Conservation (phyloP, 306 rosid genomes). For the Vigna reflexopilosa region DNA sequence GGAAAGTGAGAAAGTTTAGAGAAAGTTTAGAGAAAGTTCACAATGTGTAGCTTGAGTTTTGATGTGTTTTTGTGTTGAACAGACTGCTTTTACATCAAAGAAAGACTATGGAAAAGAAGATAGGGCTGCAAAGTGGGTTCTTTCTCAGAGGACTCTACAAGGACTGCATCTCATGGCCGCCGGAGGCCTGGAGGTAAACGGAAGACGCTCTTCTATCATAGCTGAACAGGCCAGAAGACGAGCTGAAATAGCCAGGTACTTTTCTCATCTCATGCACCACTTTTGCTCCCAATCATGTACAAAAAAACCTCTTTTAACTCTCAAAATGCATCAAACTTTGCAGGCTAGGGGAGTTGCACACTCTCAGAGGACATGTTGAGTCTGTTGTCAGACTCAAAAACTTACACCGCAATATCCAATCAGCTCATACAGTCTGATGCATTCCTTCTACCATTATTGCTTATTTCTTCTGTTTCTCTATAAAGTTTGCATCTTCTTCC, state of each 20-base stretch:
- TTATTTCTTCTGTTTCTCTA: too few relatives aligned
- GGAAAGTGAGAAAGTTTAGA: too few relatives aligned
- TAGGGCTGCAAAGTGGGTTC: conserved; percentile 76
- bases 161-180: conserved; percentile 53
- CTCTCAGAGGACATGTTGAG: conserved; percentile 79
- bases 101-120: conserved; percentile 83
- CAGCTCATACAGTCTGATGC: conserved; percentile 73
- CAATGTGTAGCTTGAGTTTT: too few relatives aligned
- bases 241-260: conserved; percentile 75
- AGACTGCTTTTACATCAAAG: conserved; percentile 83
- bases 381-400: conserved; percentile 78
- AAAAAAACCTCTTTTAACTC: not conserved
- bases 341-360: conserved; percentile 82
- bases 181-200: conserved; percentile 42
- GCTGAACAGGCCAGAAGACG: conserved; percentile 74
- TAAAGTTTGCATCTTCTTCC: too few relatives aligned
- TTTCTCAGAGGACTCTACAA: conserved; percentile 79
- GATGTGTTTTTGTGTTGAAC: conserved; percentile 43
- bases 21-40: too few relatives aligned
- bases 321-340: conserved; percentile 31
- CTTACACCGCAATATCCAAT: conserved; percentile 56
- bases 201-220: conserved; percentile 62
- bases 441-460: too few relatives aligned
- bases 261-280: not conserved
- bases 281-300: too few relatives aligned